Evolutionary conservation across 352 stramenopile genomes (phyloP), one percentile per base, ranked within the genome.

Genomic region (Pythium plurisporium): DNA sequence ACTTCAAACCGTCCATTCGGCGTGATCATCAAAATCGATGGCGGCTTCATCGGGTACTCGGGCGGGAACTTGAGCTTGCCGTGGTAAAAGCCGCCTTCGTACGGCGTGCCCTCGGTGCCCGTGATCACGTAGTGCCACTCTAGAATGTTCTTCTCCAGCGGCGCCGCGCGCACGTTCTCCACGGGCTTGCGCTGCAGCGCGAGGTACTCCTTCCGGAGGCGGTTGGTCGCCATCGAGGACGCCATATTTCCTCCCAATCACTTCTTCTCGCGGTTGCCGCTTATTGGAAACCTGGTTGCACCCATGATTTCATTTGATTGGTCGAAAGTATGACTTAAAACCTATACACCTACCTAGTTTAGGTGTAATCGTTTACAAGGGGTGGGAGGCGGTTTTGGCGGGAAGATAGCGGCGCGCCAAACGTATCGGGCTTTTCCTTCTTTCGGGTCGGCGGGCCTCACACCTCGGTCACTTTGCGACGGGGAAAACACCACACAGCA

Each of bases 91-190:
- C 89, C 89, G 31, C 88, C 89, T 55, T 91, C 82, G 67, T 95
- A 97, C 36, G 76, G 76, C 55, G 75, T 66, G 47, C 71, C 75
- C 5, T 64, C 38, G 23, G 79, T 89, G 36, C 79, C 79, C 5
- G 64, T 71, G 55, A 98, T 86, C 26, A 98, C 90, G 68, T 97
- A 98, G 66, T 98, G 89, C 88, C 94, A 98, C 74, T 98, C 90
- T n/a, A 98, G 74, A 58, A 98, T 97, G 66, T 98, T 98, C 56
- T 77, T 79, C 73, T 97, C 89, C 60, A 94, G 67, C 30, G 93
- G 91, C 37, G 73, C 72, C 25, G 90, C 88, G 31, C 73, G 71
- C 47, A 98, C 95, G 72, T 94, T 96, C 62, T 87, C 76, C 57
- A 87, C 79, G 15, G 92, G 90, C 48, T 88, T 90, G 65, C 89